A percentile compares a stretch with the other conserved stretches of the same genome.
These are phyloP conservation scores for Citrullus mucosospermus DNA, from an alignment of 306 rosid genomes.

Conservation along the genomic window DNA sequence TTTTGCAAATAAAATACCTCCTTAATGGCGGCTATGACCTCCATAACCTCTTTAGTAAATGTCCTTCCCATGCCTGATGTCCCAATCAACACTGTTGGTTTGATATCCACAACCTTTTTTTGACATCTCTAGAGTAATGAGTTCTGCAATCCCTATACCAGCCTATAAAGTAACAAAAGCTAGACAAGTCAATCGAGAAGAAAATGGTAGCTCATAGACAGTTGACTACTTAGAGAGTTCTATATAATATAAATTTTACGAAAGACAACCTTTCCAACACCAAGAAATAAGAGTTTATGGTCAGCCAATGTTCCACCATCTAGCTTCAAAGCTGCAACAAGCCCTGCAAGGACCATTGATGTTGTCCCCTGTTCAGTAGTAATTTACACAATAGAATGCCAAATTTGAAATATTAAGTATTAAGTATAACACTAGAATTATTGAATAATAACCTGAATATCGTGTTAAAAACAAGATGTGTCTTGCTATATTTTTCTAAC, in stretches of 20 bases:
- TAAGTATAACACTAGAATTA: not conserved
- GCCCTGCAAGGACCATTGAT: constrained; percentile 87
- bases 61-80: constrained; percentile 80
- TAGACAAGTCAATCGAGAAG: not conserved
- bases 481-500: constrained; percentile 57
- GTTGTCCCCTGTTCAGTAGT: constrained; percentile 65
- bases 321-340: constrained; percentile 52
- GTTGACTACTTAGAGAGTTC: too few relatives aligned
- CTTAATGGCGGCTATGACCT: constrained; percentile 57
- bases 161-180: constrained; percentile 50
- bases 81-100: constrained; percentile 86
- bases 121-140: constrained; percentile 78
- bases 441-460: constrained; percentile 49
- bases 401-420: not conserved
- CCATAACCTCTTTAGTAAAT: constrained; percentile 63
- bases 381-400: not conserved
- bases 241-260: not conserved
- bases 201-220: too few relatives aligned
- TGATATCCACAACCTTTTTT: constrained; percentile 58
- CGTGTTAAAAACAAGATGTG: constrained; percentile 91
- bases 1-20: not conserved
- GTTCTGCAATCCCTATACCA: constrained; percentile 95
- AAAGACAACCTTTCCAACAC: constrained; percentile 80
- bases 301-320: constrained; percentile 68
- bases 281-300: constrained; percentile 76